These are phyloP conservation scores for Annulohypoxylon truncatum DNA, from an alignment of 2,329 filamentous ascomycete species.

Conservation along the genomic window DNA sequence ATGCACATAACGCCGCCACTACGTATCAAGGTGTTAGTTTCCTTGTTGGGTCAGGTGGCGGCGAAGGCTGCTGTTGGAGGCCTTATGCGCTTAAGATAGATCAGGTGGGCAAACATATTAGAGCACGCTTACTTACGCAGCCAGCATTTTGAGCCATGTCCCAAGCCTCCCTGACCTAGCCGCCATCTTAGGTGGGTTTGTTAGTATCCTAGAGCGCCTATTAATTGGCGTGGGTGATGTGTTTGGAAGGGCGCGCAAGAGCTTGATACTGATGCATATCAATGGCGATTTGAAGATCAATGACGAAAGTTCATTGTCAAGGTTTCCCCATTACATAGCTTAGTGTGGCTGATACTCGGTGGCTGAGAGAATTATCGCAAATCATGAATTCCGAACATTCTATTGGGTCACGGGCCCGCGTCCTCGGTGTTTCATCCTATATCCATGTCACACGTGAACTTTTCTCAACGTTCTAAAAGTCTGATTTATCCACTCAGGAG, in stretches of 20 bases:
- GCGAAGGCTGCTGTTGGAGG: slow-evolving; percentile 5
- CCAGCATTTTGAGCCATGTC: slow-evolving; percentile 76
- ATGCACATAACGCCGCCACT: slow-evolving; percentile 80
- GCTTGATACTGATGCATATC: not conserved
- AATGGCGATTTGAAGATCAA: slow-evolving; percentile 29
- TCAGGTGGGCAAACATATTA: slow-evolving; percentile 24
- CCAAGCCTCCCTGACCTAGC: slow-evolving; percentile 66
- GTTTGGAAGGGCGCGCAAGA: not conserved
- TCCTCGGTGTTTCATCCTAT: not conserved
- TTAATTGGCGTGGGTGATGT: slow-evolving; percentile 19
- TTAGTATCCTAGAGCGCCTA: not conserved
- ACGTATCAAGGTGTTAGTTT: slow-evolving; percentile 12
- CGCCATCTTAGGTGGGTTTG: slow-evolving; percentile 49
- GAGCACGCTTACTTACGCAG: slow-evolving; percentile 65
- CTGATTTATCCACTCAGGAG: not conserved
- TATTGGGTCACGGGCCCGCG: slow-evolving; percentile 21
- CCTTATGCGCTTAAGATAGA: slow-evolving; percentile 9
- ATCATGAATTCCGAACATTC: slow-evolving; percentile 17
- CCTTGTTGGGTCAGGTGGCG: not conserved
- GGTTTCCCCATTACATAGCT: slow-evolving; percentile 33
- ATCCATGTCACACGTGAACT: not conserved
- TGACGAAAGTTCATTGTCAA: slow-evolving; percentile 42
- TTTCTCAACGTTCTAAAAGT: not conserved
- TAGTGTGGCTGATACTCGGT: slow-evolving; percentile 24
- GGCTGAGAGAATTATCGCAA: slow-evolving; percentile 24